A percentile compares a stretch with the other conserved stretches of the same genome.
phyloP scores from a whole-genome alignment of 345 rosid species.

The Luvunga scandens region DNA sequence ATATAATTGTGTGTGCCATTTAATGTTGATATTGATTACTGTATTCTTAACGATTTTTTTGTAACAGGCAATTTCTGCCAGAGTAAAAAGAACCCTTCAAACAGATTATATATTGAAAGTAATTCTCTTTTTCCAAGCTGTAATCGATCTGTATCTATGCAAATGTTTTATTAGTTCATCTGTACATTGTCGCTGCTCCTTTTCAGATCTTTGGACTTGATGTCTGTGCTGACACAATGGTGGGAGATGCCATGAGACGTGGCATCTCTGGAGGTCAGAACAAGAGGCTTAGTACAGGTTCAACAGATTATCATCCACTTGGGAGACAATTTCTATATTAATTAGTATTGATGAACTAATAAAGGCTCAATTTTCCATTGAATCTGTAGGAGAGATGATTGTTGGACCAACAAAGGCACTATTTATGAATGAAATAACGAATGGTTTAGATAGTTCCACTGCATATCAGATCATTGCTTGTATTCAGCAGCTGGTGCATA shows the following conservation, averaged over 20 bases:
- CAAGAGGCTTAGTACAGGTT: constrained; percentile 29
- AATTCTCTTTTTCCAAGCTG: neutral
- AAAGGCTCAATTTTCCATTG: neutral
- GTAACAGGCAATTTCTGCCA: neutral
- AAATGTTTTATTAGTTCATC: neutral
- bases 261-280: constrained; percentile 40
- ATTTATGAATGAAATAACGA: constrained; percentile 59
- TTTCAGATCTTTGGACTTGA: constrained; percentile 41
- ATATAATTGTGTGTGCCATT: neutral
- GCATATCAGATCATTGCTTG: constrained; percentile 44
- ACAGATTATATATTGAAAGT: constrained; percentile 5
- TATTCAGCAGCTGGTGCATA: constrained; percentile 48
- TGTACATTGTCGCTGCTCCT: neutral
- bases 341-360: neutral
- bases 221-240: constrained; percentile 32
- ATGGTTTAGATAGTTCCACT: constrained; percentile 52
- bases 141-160: neutral
- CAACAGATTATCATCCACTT: no score
- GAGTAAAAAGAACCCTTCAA: neutral
- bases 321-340: neutral
- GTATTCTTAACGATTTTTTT: no score
- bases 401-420: constrained; percentile 42
- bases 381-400: constrained; percentile 38
- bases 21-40: no score
- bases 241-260: constrained; percentile 38